Conservation (phyloP, 2,329 filamentous ascomycete genomes). For the Ramularia endophylla region DNA sequence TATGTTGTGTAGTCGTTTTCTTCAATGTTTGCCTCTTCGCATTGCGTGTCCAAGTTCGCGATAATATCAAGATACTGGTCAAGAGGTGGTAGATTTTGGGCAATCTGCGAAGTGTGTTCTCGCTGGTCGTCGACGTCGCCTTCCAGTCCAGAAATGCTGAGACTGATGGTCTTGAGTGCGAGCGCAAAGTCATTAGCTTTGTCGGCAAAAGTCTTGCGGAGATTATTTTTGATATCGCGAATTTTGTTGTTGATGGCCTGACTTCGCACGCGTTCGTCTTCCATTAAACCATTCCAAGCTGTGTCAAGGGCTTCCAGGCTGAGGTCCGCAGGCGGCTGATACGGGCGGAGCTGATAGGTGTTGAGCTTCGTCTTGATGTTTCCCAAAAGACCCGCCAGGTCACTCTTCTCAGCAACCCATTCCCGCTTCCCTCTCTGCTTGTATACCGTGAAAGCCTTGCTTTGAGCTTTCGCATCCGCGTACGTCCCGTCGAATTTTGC, state of each 20-base stretch:
- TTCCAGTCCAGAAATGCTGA: conserved; percentile 94
- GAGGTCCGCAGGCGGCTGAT: conserved; percentile 80
- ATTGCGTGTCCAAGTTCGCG: conserved; percentile 77
- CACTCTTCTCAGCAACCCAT: conserved; percentile 98
- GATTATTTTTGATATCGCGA: conserved; percentile 93
- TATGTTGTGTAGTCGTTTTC: conserved; percentile 99
- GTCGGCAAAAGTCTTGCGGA: conserved; percentile 89
- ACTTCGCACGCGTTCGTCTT: conserved; percentile 79
- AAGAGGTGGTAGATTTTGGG: conserved; percentile 79
- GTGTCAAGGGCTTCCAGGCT: conserved; percentile 74
- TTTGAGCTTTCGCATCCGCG: conserved; percentile 82
- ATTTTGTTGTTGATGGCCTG: conserved; percentile 98
- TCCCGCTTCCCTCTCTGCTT: conserved; percentile 85
- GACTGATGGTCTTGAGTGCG: conserved; percentile 87
- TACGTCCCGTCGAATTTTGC: conserved; percentile 89
- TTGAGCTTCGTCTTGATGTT: conserved; percentile 99
- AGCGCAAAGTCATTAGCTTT: conserved; percentile 98
- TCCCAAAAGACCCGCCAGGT: conserved; percentile 83
- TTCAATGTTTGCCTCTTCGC: conserved; percentile 94
- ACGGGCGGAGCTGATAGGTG: conserved; percentile 85
- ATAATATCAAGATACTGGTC: conserved; percentile 88
- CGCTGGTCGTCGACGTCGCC: conserved; percentile 95
- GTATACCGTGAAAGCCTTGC: conserved; percentile 74
- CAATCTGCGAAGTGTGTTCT: conserved; percentile 76
- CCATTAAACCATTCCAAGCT: conserved; percentile 74